These are phyloP conservation scores for Yarrowia sp. DNA, from an alignment of 805 yeast species.

Conservation along the genomic window DNA sequence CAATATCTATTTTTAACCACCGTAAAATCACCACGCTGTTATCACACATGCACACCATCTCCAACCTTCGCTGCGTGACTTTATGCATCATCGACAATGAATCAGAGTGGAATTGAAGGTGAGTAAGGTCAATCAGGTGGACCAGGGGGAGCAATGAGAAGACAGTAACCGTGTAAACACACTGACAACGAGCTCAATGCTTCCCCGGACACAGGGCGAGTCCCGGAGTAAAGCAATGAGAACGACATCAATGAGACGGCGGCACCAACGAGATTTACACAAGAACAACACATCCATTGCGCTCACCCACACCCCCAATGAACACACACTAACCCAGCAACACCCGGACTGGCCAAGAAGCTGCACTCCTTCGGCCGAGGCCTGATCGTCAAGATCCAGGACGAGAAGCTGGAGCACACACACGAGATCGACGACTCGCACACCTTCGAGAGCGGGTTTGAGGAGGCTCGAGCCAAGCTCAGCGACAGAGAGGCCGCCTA, in stretches of 20 bases:
- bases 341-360: conserved; percentile 12
- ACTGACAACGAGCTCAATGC: too few species aligned
- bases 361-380: conserved; percentile 38
- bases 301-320: too few species aligned
- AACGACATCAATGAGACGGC: too few species aligned
- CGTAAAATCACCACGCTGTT: too few species aligned
- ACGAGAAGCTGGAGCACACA: conserved; percentile 33
- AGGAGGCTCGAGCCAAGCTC: conserved; percentile 38
- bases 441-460: conserved; percentile 42
- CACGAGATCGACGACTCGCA: conserved; percentile 36
- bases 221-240: too few species aligned
- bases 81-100: conserved; percentile 26
- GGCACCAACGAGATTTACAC: too few species aligned
- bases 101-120: conserved; percentile 27
- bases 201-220: too few species aligned
- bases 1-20: too few species aligned
- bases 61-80: conserved; percentile 9
- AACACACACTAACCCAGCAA: conserved; percentile 4
- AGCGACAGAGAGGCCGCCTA: conserved; percentile 49
- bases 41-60: neutral
- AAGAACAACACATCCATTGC: too few species aligned
- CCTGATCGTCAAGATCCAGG: conserved; percentile 42
- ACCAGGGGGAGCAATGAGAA: neutral
- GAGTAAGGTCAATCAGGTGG: neutral
- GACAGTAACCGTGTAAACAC: too few species aligned